Evolutionary conservation across 225 moss, liverwort and hornwort genomes (phyloP).

Genomic region (Physcomitrium patens): DNA sequence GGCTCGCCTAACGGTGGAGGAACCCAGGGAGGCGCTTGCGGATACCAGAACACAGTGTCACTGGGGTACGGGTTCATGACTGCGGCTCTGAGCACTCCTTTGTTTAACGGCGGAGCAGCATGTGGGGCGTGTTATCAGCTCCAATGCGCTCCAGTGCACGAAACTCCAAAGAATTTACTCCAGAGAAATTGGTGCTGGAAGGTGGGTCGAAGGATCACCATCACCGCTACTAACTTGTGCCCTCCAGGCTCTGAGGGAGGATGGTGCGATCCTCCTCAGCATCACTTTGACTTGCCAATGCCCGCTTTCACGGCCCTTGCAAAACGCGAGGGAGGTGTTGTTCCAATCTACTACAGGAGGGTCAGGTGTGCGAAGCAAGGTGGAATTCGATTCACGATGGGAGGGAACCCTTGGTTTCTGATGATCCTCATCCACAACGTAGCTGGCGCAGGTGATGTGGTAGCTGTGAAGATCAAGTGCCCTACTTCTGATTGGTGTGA

Average conservation of each 20-base stretch:
- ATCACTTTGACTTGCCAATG: conserved; percentile 32
- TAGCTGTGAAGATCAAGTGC: conserved; percentile 31
- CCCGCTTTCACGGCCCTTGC: conserved; percentile 28
- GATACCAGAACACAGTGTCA: background rate
- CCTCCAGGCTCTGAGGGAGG: conserved; percentile 1
- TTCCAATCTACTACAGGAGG: conserved; percentile 17
- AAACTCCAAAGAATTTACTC: background rate
- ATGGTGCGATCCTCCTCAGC: background rate
- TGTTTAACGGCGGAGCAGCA: conserved; percentile 13
- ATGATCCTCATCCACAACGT: conserved; percentile 32
- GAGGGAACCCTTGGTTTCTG: too few species aligned
- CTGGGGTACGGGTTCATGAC: background rate
- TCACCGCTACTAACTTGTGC: conserved; percentile 31
- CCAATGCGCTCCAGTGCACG: conserved; percentile 2
- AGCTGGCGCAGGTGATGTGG: conserved; percentile 42
- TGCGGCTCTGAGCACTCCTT: conserved; percentile 25
- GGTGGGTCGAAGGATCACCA: background rate
- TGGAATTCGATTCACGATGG: too few species aligned
- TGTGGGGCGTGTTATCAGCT: conserved; percentile 22
- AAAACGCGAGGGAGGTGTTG: conserved; percentile 21
- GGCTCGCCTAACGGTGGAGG: too few species aligned
- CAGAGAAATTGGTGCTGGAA: background rate
- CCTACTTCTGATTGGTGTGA: conserved; percentile 29
- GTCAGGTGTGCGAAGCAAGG: conserved; percentile 40
- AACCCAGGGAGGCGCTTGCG: too few species aligned